Conservation (phyloP, 2,329 filamentous ascomycete genomes). For the Fusarium paranaense region DNA sequence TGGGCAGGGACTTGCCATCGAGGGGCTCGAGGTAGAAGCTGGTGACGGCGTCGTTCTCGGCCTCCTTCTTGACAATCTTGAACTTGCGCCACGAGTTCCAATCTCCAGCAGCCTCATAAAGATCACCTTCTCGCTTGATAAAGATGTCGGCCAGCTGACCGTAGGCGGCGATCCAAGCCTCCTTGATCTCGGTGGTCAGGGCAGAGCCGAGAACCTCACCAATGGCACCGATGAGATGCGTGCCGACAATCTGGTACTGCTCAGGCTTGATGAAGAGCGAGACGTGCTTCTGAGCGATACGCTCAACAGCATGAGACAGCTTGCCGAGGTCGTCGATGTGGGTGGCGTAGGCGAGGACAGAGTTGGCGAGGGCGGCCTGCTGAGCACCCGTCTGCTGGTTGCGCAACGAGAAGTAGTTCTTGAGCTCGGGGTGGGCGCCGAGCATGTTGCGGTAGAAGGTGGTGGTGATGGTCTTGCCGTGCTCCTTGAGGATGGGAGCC, state of each 20-base stretch:
- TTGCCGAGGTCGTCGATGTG: slow-evolving; percentile 77
- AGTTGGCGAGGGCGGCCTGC: slow-evolving; percentile 74
- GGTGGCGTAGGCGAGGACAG: slow-evolving; percentile 78
- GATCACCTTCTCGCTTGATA: slow-evolving; percentile 70
- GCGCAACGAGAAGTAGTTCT: slow-evolving; percentile 77
- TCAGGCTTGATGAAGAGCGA: slow-evolving; percentile 76
- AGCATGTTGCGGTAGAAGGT: slow-evolving; percentile 80
- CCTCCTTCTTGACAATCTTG: slow-evolving; percentile 69
- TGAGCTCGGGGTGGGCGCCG: slow-evolving; percentile 70
- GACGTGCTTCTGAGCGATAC: slow-evolving; percentile 82
- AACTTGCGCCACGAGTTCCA: slow-evolving; percentile 65
- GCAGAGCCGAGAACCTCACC: slow-evolving; percentile 74
- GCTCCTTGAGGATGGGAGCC: slow-evolving; percentile 75
- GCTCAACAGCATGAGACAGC: slow-evolving; percentile 68
- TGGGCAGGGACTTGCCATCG: slow-evolving; percentile 67
- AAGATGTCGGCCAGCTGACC: slow-evolving; percentile 77
- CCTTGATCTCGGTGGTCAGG: slow-evolving; percentile 73
- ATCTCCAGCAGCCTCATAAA: slow-evolving; percentile 65
- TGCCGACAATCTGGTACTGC: slow-evolving; percentile 78
- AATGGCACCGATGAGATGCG: slow-evolving; percentile 76
- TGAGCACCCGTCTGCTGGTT: slow-evolving; percentile 77
- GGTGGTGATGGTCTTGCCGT: slow-evolving; percentile 77
- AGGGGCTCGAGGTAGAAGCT: slow-evolving; percentile 76
- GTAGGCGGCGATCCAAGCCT: slow-evolving; percentile 80
- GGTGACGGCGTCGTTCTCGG: slow-evolving; percentile 70